Base-by-base conservation (phyloP, 176 grass and related monocot genomes). In the Rhynchospora breviuscula region DNA sequence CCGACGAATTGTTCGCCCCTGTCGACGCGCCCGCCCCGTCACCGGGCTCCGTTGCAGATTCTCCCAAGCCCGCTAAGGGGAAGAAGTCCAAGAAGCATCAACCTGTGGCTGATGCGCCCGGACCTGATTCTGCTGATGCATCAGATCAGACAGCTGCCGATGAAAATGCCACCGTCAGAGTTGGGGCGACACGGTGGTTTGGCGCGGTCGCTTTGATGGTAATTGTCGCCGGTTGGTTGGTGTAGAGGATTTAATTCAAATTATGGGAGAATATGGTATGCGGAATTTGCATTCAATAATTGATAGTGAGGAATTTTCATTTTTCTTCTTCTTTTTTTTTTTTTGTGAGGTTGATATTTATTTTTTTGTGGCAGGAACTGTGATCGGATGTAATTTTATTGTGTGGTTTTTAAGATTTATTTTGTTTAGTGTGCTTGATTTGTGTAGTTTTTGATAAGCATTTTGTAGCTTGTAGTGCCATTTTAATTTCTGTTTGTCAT, bases 1-100 rank as follows among this genome's bases (percentile, higher is more conserved):
- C 94, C 5, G 84, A 87, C 7, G 94, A 97, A 80, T 84, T 97
- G 52, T 97, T 94, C 87, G 89, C 91, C 0, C 67, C 88, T 3
- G 87, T 54, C 0, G 87, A 87, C 5, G 77, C 87, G 0, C 87
- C 79, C 14, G 78, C 91, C 1, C 86, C 91, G 15, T 80, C 90
- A 2, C 87, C 88, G 0, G 67, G 78, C 7, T 86, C 86, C 2
- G 86, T 14, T 5, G 87, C 91, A 1, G 90, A 90, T 82, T 80
- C 91, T 10, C 89, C 91, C 63, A 89, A 22, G 58, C 57, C 90
- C 10, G 26, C 79, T 23, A 89, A 84, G 87, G 31, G 33, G 69
- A 54, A 72, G 26, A 83, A 83, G 40, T n/a, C n/a, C 47, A 82
- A 65, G 56, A 87, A 64, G 59, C 82, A 48, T 67, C 70, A 35